Evolutionary conservation across 257 asterid genomes (phyloP), one percentile per base, ranked within the genome.

Genomic region (Lycium ferocissimum): DNA sequence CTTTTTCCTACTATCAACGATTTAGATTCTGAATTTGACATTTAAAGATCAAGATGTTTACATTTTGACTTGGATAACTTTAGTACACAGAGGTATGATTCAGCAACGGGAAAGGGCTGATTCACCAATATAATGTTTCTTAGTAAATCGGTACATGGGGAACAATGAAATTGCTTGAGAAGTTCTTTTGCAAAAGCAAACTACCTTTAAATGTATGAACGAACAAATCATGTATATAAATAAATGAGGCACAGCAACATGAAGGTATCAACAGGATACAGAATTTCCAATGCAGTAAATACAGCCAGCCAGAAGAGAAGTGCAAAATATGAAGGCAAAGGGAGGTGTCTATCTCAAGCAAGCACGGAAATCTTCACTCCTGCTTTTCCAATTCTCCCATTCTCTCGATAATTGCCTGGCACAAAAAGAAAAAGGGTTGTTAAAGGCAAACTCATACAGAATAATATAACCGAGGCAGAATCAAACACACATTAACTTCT

Each of bases 351-450:
- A 59, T 51, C 7, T 76, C 2, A 47, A 76, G 47, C 82, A 76
- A 51, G 5, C 33, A 76, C 6, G 1, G 5, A 26, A 38, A 49
- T 81, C 79, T 79, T 86, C 85, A 95, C 76, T 95, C 98, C 85
- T 89, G 95, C 92, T 93, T 95, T 87, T 95, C 98, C 92, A 95
- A 83, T 88, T 95, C 98, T 73, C 98, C 98, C 98, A 95, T 94
- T 91, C 98, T 93, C 92, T 94, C 98, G 65, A 95, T 95, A 87
- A 95, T 95, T 63, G 98, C 98, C 98, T 95, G 92, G 62, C 49
- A 69, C 38, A 37, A 33, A 73, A 78, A 45, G 47, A 17, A 76
- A 75, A n/a, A 33, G 82, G 82, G 12, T 54, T 33, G 71, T 57
- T 47, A 43, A 53, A 53, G 22, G 22, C 61, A 82, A 61, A 56